Base-by-base conservation (phyloP, 2,329 filamentous ascomycete species). In the Ophiostoma sp. region DNA sequence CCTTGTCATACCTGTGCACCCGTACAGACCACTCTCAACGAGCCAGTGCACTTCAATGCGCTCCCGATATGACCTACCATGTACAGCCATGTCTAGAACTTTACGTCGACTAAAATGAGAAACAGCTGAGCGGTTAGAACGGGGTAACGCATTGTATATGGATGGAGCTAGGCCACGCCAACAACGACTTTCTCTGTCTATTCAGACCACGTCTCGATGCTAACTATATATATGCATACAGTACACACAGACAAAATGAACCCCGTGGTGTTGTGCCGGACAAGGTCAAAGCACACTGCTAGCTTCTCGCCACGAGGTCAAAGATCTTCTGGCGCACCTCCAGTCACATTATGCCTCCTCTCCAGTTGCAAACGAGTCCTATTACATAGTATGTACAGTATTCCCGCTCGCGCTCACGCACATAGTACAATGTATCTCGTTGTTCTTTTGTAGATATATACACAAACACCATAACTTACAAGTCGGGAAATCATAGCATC, bases 261-360 rank as follows among this genome's bases (percentile, higher is more conserved):
- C 23, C 52, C 52, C 52, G 52, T 57, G 23, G 52, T 27, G 23
- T 27, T 27, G 23, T 27, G n/a, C 23, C 10, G 23, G 52, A 57
- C 52, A n/a, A 57, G 52, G 52, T 57, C 52, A 57, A 57, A 57
- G 52, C 52, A 57, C 52, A 31, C 52, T 57, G 31, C 23, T 57
- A 57, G 52, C 23, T 27, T 57, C n/a, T 4, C 2, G 8, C 52
- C 52, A 57, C 52, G 52, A 57, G 52, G 52, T 57, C 52, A 57
- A 57, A 57, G 52, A 27, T 27, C 52, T 57, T 57, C 52, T 57
- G 52, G 52, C 10, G 52, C 17, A 39, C 13, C 36, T 39, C 36
- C 10, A 39, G 36, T 39, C 20, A 20, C 8, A 48, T 48, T 20
- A 17, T 48, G 44, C 44, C 17, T 48, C 6, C 10, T n/a, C n/a